Evolutionary conservation across 148 eudicot genomes (phyloP).

Genomic region (Spergularia bocconei): DNA sequence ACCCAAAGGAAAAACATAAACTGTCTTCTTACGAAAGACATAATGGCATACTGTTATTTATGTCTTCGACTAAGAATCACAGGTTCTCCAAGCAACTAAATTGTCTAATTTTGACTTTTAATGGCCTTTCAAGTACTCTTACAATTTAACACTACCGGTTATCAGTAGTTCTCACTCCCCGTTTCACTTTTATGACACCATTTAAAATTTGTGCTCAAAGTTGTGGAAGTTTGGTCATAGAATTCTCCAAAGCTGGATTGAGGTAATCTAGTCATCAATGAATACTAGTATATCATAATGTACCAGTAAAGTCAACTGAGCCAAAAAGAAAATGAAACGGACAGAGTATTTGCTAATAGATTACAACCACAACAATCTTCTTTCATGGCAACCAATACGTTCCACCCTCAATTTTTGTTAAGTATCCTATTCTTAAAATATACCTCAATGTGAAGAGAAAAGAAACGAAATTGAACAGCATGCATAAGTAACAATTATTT

Average conservation of each 20-base stretch:
- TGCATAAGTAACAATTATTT: neutral
- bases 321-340: neutral
- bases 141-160: no score
- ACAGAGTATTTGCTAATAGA: neutral
- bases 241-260: neutral
- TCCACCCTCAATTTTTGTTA: neutral
- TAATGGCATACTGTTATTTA: no score
- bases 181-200: neutral
- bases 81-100: no score
- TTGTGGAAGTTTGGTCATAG: neutral
- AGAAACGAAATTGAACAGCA: neutral
- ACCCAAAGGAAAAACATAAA: no score
- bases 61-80: no score
- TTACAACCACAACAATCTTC: neutral
- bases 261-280: no score
- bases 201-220: neutral
- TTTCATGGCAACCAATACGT: neutral
- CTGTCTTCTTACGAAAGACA: no score
- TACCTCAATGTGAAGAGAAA: neutral
- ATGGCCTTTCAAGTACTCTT: no score
- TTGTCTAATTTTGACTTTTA: no score
- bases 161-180: no score
- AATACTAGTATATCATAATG: no score
- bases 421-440: neutral
- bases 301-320: no score